Base-by-base conservation (phyloP, 345 rosid species). In the Tarenaya hassleriana region DNA sequence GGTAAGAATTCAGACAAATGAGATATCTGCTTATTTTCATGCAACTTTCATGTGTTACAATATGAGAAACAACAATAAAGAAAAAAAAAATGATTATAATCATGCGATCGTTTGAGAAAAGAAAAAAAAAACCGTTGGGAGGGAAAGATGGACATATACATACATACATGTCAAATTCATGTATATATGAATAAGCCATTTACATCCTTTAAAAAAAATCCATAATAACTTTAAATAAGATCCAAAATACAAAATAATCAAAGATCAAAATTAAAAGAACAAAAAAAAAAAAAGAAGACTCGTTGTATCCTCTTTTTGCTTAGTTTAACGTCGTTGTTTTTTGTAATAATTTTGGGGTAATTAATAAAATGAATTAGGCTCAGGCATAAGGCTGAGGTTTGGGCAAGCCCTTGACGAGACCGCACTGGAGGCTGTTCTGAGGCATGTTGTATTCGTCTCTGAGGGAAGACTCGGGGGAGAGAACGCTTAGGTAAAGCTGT, bases 401-500 rank as follows among this genome's bases (percentile, higher is more conserved):
- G 41, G 90, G 80, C 58, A 48, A 4, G 38, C 31, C 62, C 53
- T 52, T 37, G 27, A 86, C 77, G 8, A 67, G 24, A 16, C 97
- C 97, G 17, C 95, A 89, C 1, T 76, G 73, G 39, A 52, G 52
- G 34, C 80, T 50, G 34, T 75, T 68, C 38, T 75, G 86, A 6
- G 95, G 97, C 21, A 83, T 50, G 71, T 83, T 81, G 73, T 86
- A 86, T 69, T 89, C 97, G 43, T 89, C 97, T 61, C 84, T 79
- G 3, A 89, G 76, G n/a, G 97, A 89, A 11, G 75, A 69, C 27
- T 41, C 75, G 0, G 94, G 97, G 0, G 90, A 86, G 10, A 70
- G 57, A 46, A 86, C 81, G 27, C 97, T 89, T 1, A 34, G 41
- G 59, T 89, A 89, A 10, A 86, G 70, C 48, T 89, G 88, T 29